Evolutionary conservation across 768 basidiomycete genomes (phyloP).

Genomic region (Tulasnella sp.): DNA sequence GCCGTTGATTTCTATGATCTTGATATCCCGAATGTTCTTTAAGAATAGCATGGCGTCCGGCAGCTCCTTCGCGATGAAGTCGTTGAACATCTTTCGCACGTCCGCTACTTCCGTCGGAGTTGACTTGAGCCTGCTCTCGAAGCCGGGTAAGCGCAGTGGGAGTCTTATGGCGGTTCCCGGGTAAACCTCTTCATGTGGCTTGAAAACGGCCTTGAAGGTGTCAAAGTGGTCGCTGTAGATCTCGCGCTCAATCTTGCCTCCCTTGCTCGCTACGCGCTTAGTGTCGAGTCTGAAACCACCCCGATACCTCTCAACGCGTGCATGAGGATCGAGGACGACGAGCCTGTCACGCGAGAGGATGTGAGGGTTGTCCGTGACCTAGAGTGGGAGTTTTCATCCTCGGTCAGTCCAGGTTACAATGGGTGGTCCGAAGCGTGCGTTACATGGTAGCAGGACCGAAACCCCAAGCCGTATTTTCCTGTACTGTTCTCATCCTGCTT

Average conservation of each 20-base stretch:
- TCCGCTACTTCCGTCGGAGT: slow-evolving; percentile 50
- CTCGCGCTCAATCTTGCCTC: neutral
- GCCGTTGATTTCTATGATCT: slow-evolving; percentile 48
- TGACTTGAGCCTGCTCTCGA: slow-evolving; percentile 46
- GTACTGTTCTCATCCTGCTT: slow-evolving; percentile 25
- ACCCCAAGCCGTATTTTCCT: slow-evolving; percentile 11
- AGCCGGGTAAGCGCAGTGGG: slow-evolving; percentile 48
- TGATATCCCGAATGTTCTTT: slow-evolving; percentile 41
- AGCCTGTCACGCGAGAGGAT: slow-evolving; percentile 17
- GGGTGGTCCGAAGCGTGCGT: neutral
- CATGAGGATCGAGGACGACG: slow-evolving; percentile 26
- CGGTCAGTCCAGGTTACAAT: neutral
- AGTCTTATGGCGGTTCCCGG: slow-evolving; percentile 53
- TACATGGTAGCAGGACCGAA: slow-evolving; percentile 25
- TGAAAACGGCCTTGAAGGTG: neutral
- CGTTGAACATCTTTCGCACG: slow-evolving; percentile 50
- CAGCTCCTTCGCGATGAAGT: slow-evolving; percentile 26
- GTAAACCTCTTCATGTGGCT: slow-evolving; percentile 35
- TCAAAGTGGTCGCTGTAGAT: slow-evolving; percentile 2
- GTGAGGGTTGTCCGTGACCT: slow-evolving; percentile 32
- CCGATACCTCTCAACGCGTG: neutral
- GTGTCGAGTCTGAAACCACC: slow-evolving; percentile 6
- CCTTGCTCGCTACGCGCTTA: neutral
- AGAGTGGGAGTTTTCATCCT: neutral
- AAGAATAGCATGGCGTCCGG: slow-evolving; percentile 21